Conservation (phyloP, 345 rosid genomes). For the Excoecaria agallocha region DNA sequence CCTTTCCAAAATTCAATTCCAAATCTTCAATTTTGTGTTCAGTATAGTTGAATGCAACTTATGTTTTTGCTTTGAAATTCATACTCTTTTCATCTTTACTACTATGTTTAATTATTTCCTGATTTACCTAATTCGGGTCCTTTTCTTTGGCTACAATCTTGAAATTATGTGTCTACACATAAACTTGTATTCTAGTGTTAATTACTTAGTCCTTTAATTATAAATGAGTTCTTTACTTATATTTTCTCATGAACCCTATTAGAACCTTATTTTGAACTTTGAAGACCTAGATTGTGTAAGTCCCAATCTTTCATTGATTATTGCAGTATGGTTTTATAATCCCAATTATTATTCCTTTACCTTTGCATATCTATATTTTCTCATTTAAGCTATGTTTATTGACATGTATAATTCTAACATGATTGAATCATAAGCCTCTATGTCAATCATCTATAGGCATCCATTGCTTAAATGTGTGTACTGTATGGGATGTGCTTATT, state of each 20-base stretch:
- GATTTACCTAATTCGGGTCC: not conserved
- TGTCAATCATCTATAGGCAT: slow-evolving; percentile 81
- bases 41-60: not conserved
- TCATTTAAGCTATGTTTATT: slow-evolving; percentile 12
- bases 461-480: slow-evolving; percentile 85
- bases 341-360: not conserved
- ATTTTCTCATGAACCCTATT: not conserved
- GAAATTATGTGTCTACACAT: not conserved
- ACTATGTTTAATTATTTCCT: too few relatives aligned
- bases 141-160: not conserved
- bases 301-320: not conserved
- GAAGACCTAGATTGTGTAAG: not conserved
- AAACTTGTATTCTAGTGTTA: not conserved
- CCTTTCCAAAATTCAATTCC: not conserved
- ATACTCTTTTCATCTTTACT: not conserved
- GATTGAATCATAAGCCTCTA: slow-evolving; percentile 47
- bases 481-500: slow-evolving; percentile 80
- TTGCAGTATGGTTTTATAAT: not conserved
- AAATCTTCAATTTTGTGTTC: not conserved
- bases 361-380: not conserved
- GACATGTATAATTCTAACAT: slow-evolving; percentile 14
- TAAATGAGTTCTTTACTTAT: not conserved
- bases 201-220: not conserved
- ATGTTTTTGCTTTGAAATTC: not conserved
- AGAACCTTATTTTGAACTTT: not conserved